Evolutionary conservation across 805 yeast genomes (phyloP).

Genomic region (Nakazawaea sp.): DNA sequence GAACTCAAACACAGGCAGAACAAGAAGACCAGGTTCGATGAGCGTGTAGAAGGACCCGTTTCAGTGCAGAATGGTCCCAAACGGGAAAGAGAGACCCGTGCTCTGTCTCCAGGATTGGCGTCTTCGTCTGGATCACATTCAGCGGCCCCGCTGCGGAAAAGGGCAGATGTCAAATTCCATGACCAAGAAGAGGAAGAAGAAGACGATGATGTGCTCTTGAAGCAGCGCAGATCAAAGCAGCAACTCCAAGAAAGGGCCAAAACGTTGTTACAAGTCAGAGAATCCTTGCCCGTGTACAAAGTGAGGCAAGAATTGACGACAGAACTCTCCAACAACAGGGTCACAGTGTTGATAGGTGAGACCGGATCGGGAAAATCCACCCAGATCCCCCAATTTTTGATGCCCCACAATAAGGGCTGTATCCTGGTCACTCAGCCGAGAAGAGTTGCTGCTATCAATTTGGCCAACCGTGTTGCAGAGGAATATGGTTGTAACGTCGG

Average conservation of each 20-base stretch:
- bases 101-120: background rate
- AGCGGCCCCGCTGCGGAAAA: background rate
- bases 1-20: no score
- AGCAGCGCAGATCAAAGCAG: constrained; percentile 5
- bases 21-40: no score
- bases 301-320: constrained; percentile 58
- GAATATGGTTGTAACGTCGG: constrained; percentile 79
- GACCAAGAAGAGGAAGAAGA: constrained; percentile 24
- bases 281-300: constrained; percentile 67
- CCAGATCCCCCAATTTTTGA: constrained; percentile 89
- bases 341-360: constrained; percentile 85
- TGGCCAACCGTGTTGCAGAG: constrained; percentile 88
- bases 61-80: background rate
- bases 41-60: no score
- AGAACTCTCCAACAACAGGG: constrained; percentile 49
- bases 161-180: constrained; percentile 22
- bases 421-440: constrained; percentile 97
- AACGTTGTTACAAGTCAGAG: constrained; percentile 43
- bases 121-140: background rate
- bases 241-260: constrained; percentile 27
- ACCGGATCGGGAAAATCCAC: constrained; percentile 99
- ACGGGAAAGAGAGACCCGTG: constrained; percentile 4
- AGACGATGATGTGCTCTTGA: constrained; percentile 9
- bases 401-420: constrained; percentile 35
- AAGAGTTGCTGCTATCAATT: constrained; percentile 92